A percentile compares a stretch with the other conserved stretches of the same genome.
These are phyloP conservation scores for Tolypocladium ovalisporum DNA, from an alignment of 2,329 filamentous ascomycete genomes.

Conservation along the genomic window DNA sequence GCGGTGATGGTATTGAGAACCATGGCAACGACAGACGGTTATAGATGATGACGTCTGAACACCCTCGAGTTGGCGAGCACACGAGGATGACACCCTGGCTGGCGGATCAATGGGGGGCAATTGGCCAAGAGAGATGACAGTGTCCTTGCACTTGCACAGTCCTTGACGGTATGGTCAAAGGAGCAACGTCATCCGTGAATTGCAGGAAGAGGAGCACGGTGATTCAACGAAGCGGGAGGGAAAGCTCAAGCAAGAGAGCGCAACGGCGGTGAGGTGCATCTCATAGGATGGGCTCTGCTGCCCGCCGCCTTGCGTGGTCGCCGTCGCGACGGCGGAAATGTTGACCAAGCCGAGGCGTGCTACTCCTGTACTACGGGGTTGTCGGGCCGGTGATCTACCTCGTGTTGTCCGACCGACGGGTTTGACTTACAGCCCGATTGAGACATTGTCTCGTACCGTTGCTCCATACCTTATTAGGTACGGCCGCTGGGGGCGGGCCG, in stretches of 20 bases:
- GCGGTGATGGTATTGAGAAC: conserved; percentile 34
- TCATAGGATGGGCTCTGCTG: background rate
- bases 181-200: background rate
- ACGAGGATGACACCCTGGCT: background rate
- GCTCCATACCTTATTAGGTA: no score
- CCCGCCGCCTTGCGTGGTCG: background rate
- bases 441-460: background rate
- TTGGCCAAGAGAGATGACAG: background rate
- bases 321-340: background rate
- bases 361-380: background rate
- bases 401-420: background rate
- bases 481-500: background rate
- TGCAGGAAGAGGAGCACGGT: background rate
- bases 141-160: background rate
- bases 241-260: background rate
- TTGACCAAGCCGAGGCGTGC: background rate
- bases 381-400: background rate
- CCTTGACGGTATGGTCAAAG: background rate
- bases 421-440: background rate
- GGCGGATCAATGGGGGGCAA: background rate
- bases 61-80: background rate
- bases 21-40: conserved; percentile 11
- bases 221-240: background rate
- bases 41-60: background rate
- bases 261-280: background rate